Evolutionary conservation across 495 filamentous ascomycete species (phyloP).

Genomic region (Hypoxylon trugodes): DNA sequence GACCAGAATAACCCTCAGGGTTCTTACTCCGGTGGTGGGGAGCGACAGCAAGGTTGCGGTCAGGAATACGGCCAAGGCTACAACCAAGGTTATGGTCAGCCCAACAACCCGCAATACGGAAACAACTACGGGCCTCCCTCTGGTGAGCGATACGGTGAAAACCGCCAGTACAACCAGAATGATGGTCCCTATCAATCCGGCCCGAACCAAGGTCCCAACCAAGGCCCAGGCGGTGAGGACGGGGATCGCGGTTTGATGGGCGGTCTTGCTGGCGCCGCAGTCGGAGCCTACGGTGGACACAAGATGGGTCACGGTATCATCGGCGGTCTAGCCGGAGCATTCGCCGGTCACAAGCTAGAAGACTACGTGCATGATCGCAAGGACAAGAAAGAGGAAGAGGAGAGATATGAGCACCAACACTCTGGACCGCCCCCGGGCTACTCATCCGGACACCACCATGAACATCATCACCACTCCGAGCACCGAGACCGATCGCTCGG

Average conservation of each 20-base stretch:
- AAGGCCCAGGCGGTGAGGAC: constrained; percentile 15
- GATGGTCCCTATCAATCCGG: neutral
- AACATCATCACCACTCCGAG: constrained; percentile 8
- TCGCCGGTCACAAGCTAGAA: constrained; percentile 50
- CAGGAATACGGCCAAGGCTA: too few species aligned
- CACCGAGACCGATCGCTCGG: constrained; percentile 17
- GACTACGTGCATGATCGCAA: constrained; percentile 49
- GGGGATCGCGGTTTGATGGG: constrained; percentile 50
- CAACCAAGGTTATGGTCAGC: constrained; percentile 2
- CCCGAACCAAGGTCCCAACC: constrained; percentile 1
- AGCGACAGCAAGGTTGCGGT: constrained; percentile 4
- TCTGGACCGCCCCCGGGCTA: constrained; percentile 9
- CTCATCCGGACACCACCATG: neutral
- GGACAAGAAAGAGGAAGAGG: constrained; percentile 48
- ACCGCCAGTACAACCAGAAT: neutral
- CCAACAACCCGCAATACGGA: constrained; percentile 12
- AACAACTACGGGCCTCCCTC: neutral
- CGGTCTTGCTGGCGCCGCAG: constrained; percentile 44
- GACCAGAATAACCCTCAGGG: constrained; percentile 16
- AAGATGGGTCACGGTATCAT: constrained; percentile 48
- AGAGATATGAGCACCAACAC: constrained; percentile 36
- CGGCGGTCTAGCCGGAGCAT: constrained; percentile 46
- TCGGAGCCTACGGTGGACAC: constrained; percentile 47
- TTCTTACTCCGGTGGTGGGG: neutral
- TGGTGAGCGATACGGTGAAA: constrained; percentile 11